Conservation (phyloP, 768 basidiomycete species). For the Pholiota conissans region DNA sequence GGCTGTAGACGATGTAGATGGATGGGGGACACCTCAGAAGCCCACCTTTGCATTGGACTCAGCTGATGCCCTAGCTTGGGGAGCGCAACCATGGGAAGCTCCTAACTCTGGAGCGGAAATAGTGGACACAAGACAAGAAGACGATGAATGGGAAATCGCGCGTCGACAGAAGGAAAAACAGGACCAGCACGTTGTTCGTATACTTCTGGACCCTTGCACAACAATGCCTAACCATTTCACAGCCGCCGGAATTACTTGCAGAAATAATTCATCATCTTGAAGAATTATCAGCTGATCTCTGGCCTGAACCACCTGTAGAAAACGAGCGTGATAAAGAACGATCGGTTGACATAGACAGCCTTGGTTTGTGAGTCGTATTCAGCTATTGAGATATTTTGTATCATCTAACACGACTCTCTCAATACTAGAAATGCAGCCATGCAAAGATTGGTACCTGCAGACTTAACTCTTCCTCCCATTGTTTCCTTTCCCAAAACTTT, state of each 20-base stretch:
- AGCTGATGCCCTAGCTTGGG: slow-evolving; percentile 37
- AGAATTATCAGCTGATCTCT: slow-evolving; percentile 51
- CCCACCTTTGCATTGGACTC: slow-evolving; percentile 21
- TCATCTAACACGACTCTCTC: not conserved
- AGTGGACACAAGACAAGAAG: slow-evolving; percentile 17
- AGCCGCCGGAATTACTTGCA: slow-evolving; percentile 73
- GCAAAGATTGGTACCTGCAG: slow-evolving; percentile 48
- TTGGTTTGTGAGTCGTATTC: slow-evolving; percentile 56
- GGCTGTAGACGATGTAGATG: slow-evolving; percentile 31
- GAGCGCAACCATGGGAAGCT: slow-evolving; percentile 37
- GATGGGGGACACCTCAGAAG: slow-evolving; percentile 37
- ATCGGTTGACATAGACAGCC: slow-evolving; percentile 37
- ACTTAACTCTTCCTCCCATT: slow-evolving; percentile 48
- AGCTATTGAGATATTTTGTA: not conserved
- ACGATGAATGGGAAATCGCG: slow-evolving; percentile 72
- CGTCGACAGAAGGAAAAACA: slow-evolving; percentile 55
- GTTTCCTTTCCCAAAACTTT: slow-evolving; percentile 55
- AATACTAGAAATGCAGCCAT: slow-evolving; percentile 37
- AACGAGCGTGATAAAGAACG: slow-evolving; percentile 22
- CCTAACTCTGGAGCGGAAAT: slow-evolving; percentile 18
- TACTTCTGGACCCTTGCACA: slow-evolving; percentile 19
- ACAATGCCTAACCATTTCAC: slow-evolving; percentile 13
- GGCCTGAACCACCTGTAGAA: slow-evolving; percentile 33
- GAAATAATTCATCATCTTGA: slow-evolving; percentile 55
- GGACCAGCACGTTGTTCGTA: slow-evolving; percentile 66